Evolutionary conservation across 2,329 filamentous ascomycete genomes (phyloP), one percentile per base, ranked within the genome.

Genomic region (Albophoma yamanashiensis): DNA sequence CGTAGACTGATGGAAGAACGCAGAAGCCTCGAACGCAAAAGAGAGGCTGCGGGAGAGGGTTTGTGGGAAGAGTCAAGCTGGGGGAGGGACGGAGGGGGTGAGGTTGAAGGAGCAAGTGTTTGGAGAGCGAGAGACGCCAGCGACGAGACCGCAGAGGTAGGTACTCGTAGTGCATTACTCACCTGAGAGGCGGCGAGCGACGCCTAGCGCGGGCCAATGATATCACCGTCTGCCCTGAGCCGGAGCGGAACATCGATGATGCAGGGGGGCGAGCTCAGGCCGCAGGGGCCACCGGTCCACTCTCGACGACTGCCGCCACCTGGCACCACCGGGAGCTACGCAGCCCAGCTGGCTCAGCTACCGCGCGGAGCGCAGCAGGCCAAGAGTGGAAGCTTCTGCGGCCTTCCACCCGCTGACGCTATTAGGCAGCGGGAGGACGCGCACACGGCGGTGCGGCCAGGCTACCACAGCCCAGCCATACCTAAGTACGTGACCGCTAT

Each of bases 231-330:
- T 61, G 64, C 65, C 65, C 62, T 67, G 64, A 52, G 47, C 56
- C 65, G 71, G 69, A 63, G 59, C 74, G 74, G 74, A 75, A 71
- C 60, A 76, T 73, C 64, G 60, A 70, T 74, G 64, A 66, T 73
- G 64, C 73, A 64, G 52, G 20, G 7, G 27, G 6, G 47, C 25
- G 27, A 20, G 22, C 52, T 47, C 40, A 17, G 40, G 58, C 42
- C 58, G 27, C 59, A 39, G 40, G 40, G 15, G 40, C 40, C 17
- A 20, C 27, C 40, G 34, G 39, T 20, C 11, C 17, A 39, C 38
- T 31, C 27, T 43, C 20, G 40, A 20, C 43, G 45, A 31, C 50
- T 36, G 55, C 58, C 39, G 55, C 43, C 45, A 40, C 50, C 40
- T 47, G 58, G 34, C 12, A 34, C 58, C 20, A 69, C 66, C 60